Evolutionary conservation across 129 eudicot species (phyloP).

Genomic region (Gnaphalium uliginosum): DNA sequence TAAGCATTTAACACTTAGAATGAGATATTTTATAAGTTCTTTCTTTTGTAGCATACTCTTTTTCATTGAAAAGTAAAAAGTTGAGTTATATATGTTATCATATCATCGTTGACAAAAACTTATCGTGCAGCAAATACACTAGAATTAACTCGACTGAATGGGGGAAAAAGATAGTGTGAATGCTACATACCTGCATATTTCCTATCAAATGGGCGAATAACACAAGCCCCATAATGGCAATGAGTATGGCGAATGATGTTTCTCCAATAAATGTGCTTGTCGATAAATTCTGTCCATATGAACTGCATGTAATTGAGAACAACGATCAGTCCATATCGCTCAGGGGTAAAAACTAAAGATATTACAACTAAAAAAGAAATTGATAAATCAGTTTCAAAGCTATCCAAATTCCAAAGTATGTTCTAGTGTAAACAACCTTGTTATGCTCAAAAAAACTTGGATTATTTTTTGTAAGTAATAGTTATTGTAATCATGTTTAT

Average conservation of each 20-base stretch:
- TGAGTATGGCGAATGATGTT: conserved; percentile 74
- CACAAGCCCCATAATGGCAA: conserved; percentile 85
- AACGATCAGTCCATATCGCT: background rate
- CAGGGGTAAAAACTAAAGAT: conserved; percentile 7
- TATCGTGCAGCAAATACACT: background rate
- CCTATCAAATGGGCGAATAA: conserved; percentile 90
- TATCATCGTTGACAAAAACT: conserved; percentile 1
- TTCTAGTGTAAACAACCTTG: background rate
- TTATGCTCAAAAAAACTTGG: background rate
- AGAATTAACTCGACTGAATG: background rate
- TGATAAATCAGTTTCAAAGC: background rate
- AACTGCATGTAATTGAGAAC: conserved; percentile 53
- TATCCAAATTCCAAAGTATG: too few species aligned
- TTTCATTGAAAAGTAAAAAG: background rate
- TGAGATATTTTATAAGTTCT: background rate
- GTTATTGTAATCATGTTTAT: background rate
- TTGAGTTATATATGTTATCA: background rate
- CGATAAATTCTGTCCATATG: conserved; percentile 76
- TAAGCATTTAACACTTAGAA: background rate
- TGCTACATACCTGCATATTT: conserved; percentile 84
- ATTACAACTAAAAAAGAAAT: background rate
- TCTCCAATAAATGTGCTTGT: conserved; percentile 87
- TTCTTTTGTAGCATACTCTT: background rate
- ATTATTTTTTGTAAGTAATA: background rate
- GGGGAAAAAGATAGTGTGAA: background rate